Evolutionary conservation across 2,329 filamentous ascomycete genomes (phyloP), one percentile per base, ranked within the genome.

Genomic region (Penicillium occitanis): DNA sequence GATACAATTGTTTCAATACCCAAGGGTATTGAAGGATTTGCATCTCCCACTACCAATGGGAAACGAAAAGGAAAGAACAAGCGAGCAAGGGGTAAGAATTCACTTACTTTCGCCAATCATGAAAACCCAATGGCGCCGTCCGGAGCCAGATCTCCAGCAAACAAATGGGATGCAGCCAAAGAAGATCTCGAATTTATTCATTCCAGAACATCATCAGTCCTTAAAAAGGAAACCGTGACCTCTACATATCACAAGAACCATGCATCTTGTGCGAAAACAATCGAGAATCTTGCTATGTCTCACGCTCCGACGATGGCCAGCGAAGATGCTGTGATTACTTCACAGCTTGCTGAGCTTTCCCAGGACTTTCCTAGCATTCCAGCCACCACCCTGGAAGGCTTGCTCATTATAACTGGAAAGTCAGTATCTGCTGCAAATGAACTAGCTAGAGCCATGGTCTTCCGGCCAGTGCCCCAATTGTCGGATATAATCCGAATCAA

Each of bases 21-120:
- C 1, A 94, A 91, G 74, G 91, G 93, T 0, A 82, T 97, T n/a
- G 92, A 97, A 66, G 92, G 87, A 0, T 97, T 97, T 74, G 88
- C 87, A 0, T 84, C 87, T 17, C 78, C 83, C 17, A 76, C 79
- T 0, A 75, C 75, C 0, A 73, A 74, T 6, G 74, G 75, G 14
- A 86, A 67, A 68, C 67, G 67, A 66, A 69, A 68, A 59, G 63
- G 57, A 65, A 69, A 66, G 53, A 64, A 68, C 44, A 66, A 58
- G 57, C 67, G 33, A 66, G 14, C 33, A 28, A 69, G 61, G 40
- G 61, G 50, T 37, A 58, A 59, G 64, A 59, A 61, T 19, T 53
- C 48, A 3, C 46, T 59, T 13, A 68, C 67, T n/a, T 60, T 61
- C 6, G 68, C 71, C 10, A 68, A 61, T 11, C 64, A 37, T 33